These are phyloP conservation scores for Effrenium voratum DNA, from an alignment of 73 alveolate genomes.

Conservation along the genomic window DNA sequence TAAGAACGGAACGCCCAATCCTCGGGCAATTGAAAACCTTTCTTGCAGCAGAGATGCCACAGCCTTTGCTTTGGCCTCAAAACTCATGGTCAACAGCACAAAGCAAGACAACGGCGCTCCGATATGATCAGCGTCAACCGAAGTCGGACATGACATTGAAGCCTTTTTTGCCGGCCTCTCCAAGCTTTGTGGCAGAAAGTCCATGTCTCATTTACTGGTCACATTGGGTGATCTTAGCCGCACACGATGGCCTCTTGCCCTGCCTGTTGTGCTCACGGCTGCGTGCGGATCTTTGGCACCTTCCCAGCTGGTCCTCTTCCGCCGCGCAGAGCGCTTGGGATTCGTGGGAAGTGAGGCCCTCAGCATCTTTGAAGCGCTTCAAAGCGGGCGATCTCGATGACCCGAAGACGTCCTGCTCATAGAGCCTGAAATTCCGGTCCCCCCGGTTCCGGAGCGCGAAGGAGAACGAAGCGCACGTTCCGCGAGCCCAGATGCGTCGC, in stretches of 20 bases:
- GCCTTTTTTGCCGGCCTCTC: too few species aligned
- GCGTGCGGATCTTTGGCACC: too few species aligned
- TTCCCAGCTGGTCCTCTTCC: too few species aligned
- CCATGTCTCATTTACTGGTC: too few species aligned
- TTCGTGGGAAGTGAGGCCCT: neutral
- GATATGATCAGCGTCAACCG: too few species aligned
- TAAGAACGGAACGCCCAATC: neutral
- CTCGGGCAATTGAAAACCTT: too few species aligned
- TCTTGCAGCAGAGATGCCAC: constrained; percentile 17
- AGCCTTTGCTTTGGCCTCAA: constrained; percentile 71
- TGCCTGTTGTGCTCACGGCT: too few species aligned
- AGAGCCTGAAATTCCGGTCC: constrained; percentile 77
- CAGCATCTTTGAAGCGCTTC: neutral
- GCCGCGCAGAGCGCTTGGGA: neutral
- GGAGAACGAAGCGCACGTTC: constrained; percentile 41
- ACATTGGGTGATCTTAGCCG: too few species aligned
- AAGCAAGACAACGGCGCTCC: neutral
- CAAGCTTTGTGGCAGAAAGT: too few species aligned
- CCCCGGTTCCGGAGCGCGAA: constrained; percentile 81
- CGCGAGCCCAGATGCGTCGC: constrained; percentile 36
- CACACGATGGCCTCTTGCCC: too few species aligned
- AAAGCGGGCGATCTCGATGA: constrained; percentile 72
- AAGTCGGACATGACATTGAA: too few species aligned
- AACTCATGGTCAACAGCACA: neutral
- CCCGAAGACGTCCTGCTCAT: constrained; percentile 82